Percentiles rank a stretch among this genome's conserved stretches.
Evolutionary conservation across 1,284 basidiomycete genomes (phyloP).

Genomic region (Cystobasidium pallidum): DNA sequence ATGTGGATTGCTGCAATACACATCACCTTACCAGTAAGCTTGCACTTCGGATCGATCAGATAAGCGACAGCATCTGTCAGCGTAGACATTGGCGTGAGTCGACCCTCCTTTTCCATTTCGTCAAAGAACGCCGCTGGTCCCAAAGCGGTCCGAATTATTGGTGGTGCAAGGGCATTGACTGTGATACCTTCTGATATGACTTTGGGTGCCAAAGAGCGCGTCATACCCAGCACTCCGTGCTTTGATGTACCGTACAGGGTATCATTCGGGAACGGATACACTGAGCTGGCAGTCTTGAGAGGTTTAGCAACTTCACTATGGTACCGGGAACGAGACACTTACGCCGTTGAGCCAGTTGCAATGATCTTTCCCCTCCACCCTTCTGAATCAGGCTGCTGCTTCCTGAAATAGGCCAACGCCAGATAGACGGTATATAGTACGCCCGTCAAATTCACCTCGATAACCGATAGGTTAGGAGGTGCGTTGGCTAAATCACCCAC

Average conservation of each 20-base stretch:
- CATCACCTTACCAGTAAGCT: slow-evolving; percentile 20
- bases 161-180: slow-evolving; percentile 48
- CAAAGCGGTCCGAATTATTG: slow-evolving; percentile 36
- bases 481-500: slow-evolving; percentile 2
- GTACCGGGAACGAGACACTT: not conserved
- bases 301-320: not conserved
- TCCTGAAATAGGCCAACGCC: slow-evolving; percentile 49
- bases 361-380: slow-evolving; percentile 51
- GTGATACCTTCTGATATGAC: slow-evolving; percentile 50
- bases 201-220: slow-evolving; percentile 44
- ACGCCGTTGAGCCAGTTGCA: slow-evolving; percentile 50
- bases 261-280: slow-evolving; percentile 51
- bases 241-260: slow-evolving; percentile 46
- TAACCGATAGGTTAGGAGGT: slow-evolving; percentile 44
- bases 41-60: slow-evolving; percentile 20
- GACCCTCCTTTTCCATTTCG: slow-evolving; percentile 9
- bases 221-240: slow-evolving; percentile 46
- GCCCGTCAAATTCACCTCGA: slow-evolving; percentile 48
- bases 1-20: not conserved
- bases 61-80: slow-evolving; percentile 20
- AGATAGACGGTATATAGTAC: slow-evolving; percentile 46
- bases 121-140: slow-evolving; percentile 45
- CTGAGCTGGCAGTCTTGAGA: slow-evolving; percentile 6
- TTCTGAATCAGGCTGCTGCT: slow-evolving; percentile 45
- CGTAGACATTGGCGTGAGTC: slow-evolving; percentile 44